These are phyloP conservation scores for Ziziphus jujuba DNA, from an alignment of 306 rosid species.

Conservation along the genomic window DNA sequence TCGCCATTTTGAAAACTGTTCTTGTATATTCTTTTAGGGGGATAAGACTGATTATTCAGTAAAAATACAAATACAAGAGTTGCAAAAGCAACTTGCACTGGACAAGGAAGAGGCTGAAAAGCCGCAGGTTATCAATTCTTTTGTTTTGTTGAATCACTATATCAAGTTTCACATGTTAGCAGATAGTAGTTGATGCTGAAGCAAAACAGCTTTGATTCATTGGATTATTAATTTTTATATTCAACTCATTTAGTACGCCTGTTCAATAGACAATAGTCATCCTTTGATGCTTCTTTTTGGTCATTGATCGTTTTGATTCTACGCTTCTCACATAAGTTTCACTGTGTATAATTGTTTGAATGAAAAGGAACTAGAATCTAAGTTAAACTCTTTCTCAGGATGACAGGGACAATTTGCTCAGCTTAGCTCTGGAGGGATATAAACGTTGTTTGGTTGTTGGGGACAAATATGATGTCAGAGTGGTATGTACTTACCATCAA, in stretches of 20 bases:
- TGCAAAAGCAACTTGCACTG: constrained; percentile 90
- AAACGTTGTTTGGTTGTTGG: constrained; percentile 78
- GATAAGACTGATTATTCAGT: constrained; percentile 72
- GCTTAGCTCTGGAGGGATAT: constrained; percentile 86
- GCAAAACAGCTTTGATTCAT: no score
- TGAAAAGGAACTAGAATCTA: neutral
- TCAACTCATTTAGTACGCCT: neutral
- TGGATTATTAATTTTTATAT: no score
- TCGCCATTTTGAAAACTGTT: constrained; percentile 3
- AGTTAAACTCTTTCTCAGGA: constrained; percentile 43
- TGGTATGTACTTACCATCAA: constrained; percentile 56
- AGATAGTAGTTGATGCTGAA: no score
- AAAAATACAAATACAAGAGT: constrained; percentile 85
- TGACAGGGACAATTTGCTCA: constrained; percentile 88
- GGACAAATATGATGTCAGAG: constrained; percentile 87
- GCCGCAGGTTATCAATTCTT: constrained; percentile 58
- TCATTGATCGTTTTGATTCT: neutral
- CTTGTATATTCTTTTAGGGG: constrained; percentile 46
- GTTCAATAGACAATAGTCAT: neutral
- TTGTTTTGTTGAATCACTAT: neutral
- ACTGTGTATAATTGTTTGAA: no score
- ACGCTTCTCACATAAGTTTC: neutral
- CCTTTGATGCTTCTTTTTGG: neutral
- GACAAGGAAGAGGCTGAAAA: constrained; percentile 91
- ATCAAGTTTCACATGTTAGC: no score